Percentiles rank a stretch among this genome's conserved stretches.
These are phyloP conservation scores for Aspergillus brasiliensis DNA, from an alignment of 2,329 filamentous ascomycete species.

Conservation along the genomic window DNA sequence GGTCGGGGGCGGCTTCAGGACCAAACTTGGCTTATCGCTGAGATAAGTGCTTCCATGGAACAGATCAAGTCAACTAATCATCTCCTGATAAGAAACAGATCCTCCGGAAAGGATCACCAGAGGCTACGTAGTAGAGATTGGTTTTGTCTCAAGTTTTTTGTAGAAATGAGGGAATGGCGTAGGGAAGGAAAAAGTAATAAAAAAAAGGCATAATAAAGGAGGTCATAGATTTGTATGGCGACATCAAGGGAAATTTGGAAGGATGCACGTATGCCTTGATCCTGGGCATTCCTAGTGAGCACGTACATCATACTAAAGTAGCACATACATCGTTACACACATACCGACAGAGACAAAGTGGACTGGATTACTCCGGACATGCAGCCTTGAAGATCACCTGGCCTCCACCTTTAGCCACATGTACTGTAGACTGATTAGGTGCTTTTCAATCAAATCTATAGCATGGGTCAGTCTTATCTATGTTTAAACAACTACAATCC, in stretches of 20 bases:
- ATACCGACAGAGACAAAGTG: constrained; percentile 13
- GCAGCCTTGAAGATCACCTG: constrained; percentile 28
- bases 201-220: neutral
- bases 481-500: too few species aligned
- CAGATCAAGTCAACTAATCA: neutral
- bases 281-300: constrained; percentile 11
- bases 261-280: constrained; percentile 15
- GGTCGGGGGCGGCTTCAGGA: neutral
- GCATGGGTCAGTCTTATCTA: too few species aligned
- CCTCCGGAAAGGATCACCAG: too few species aligned
- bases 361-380: constrained; percentile 24
- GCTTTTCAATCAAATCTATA: too few species aligned
- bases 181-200: neutral
- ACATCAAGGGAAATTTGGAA: constrained; percentile 5
- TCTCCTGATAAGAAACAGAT: neutral
- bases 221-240: neutral
- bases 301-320: constrained; percentile 14
- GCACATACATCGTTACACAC: constrained; percentile 17
- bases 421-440: neutral
- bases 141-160: too few species aligned
- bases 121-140: too few species aligned
- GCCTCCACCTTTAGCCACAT: constrained; percentile 13
- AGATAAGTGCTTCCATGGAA: constrained; percentile 7
- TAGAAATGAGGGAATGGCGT: neutral
- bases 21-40: neutral